These are phyloP conservation scores for Cavenderia fasciculata DNA, from an alignment of 78 protist species.

Conservation along the genomic window DNA sequence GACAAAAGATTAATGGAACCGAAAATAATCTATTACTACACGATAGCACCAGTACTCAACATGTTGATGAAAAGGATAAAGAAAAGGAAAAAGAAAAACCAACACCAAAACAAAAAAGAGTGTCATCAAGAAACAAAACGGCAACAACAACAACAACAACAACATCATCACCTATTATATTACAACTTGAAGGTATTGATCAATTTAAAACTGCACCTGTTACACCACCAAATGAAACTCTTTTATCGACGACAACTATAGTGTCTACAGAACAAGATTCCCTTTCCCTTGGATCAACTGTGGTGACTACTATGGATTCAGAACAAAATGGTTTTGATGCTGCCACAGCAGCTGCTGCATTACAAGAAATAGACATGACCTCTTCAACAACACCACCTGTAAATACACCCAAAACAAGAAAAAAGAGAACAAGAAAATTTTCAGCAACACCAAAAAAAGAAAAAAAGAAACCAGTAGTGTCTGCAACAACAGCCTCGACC, in stretches of 20 bases:
- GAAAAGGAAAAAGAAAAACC: neutral
- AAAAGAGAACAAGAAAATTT: neutral
- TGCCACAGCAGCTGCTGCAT: neutral
- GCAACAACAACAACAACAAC: constrained; percentile 4
- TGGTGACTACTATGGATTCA: no score
- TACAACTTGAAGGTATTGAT: neutral
- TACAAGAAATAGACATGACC: neutral
- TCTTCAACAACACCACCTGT: constrained; percentile 7
- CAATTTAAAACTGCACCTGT: no score
- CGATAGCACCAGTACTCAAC: neutral
- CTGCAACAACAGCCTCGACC: neutral
- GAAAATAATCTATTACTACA: neutral
- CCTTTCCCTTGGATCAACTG: no score
- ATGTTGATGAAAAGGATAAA: neutral
- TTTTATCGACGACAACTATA: no score
- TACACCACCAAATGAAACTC: no score
- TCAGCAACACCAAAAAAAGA: neutral
- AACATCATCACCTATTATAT: constrained; percentile 9
- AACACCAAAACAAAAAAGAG: neutral
- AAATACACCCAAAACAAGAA: neutral
- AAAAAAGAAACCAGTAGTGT: neutral
- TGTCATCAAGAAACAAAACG: neutral
- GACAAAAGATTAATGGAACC: no score
- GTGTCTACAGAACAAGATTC: no score
- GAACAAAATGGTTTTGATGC: no score